phyloP scores from a whole-genome alignment of 768 basidiomycete genomes.

The Trichaptum fuscoviolaceum region DNA sequence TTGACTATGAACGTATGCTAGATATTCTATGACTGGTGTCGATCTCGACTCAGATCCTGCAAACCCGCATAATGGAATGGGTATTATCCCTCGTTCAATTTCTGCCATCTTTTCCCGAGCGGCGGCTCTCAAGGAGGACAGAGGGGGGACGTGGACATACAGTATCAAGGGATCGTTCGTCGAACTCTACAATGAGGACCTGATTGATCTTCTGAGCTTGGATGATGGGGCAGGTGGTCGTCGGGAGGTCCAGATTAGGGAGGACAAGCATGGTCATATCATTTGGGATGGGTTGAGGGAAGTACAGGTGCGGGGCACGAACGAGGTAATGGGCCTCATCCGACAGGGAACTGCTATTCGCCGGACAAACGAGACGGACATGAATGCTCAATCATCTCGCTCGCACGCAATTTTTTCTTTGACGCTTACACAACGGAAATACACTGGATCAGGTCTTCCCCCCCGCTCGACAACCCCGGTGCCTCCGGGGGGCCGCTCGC shows the following conservation, averaged over 20 bases:
- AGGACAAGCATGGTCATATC: slow-evolving; percentile 95
- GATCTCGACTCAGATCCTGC: slow-evolving; percentile 84
- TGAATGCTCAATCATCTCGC: slow-evolving; percentile 98
- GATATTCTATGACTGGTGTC: slow-evolving; percentile 84
- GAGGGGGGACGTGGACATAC: slow-evolving; percentile 70
- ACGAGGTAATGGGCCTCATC: slow-evolving; percentile 94
- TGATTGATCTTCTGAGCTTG: slow-evolving; percentile 86
- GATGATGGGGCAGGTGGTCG: slow-evolving; percentile 62
- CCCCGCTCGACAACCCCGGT: slow-evolving; percentile 75
- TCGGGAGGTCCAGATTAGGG: slow-evolving; percentile 90
- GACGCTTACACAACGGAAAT: slow-evolving; percentile 89
- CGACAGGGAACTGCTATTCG: slow-evolving; percentile 86
- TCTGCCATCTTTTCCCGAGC: slow-evolving; percentile 80
- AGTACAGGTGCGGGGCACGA: slow-evolving; percentile 74
- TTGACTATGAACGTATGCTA: not conserved
- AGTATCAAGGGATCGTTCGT: slow-evolving; percentile 88
- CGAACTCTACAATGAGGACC: slow-evolving; percentile 98
- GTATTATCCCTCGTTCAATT: slow-evolving; percentile 93
- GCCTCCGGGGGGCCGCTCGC: slow-evolving; percentile 67
- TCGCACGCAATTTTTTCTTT: slow-evolving; percentile 99
- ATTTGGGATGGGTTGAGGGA: slow-evolving; percentile 96
- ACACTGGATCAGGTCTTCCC: slow-evolving; percentile 60
- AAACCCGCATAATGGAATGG: slow-evolving; percentile 82
- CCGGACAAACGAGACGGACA: slow-evolving; percentile 94
- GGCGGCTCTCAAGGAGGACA: slow-evolving; percentile 70